phyloP scores from a whole-genome alignment of 73 alveolate genomes.

The Effrenium voratum region DNA sequence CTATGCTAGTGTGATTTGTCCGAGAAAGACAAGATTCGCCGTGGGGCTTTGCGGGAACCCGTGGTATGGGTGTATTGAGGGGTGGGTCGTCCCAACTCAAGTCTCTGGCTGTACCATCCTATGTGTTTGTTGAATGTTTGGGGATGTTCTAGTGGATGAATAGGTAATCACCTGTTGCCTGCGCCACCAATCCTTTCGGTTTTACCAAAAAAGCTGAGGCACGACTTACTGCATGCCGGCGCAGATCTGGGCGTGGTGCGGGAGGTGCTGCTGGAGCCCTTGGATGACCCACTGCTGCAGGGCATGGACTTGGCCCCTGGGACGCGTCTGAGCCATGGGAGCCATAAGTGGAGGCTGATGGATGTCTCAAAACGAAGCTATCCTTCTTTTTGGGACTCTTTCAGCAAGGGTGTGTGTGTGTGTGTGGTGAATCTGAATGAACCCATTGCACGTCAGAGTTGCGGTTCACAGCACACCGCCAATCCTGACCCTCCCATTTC shows the following conservation, averaged over 20 bases:
- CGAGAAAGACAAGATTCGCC: too few species aligned
- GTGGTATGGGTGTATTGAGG: too few species aligned
- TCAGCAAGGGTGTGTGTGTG: neutral
- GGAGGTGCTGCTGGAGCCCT: conserved; percentile 43
- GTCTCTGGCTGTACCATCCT: too few species aligned
- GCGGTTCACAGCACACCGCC: neutral
- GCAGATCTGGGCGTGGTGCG: conserved; percentile 49
- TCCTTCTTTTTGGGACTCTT: neutral
- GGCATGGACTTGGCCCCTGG: conserved; percentile 60
- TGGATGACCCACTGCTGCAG: conserved; percentile 5
- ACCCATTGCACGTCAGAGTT: neutral
- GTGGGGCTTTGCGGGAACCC: too few species aligned
- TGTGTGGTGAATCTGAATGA: neutral
- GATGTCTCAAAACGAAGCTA: neutral
- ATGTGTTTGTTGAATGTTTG: too few species aligned
- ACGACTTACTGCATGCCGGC: conserved; percentile 12
- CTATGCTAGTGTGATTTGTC: too few species aligned
- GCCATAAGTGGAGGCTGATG: neutral
- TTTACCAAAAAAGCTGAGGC: neutral
- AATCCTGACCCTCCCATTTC: neutral
- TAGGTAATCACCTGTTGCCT: neutral
- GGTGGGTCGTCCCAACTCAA: too few species aligned
- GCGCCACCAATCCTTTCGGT: neutral
- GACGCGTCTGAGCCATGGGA: neutral
- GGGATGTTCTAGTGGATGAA: too few species aligned